A percentile compares a stretch with the other conserved stretches of the same genome.
These are phyloP conservation scores for Vigna reflexopilosa DNA, from an alignment of 306 rosid species.

Conservation along the genomic window DNA sequence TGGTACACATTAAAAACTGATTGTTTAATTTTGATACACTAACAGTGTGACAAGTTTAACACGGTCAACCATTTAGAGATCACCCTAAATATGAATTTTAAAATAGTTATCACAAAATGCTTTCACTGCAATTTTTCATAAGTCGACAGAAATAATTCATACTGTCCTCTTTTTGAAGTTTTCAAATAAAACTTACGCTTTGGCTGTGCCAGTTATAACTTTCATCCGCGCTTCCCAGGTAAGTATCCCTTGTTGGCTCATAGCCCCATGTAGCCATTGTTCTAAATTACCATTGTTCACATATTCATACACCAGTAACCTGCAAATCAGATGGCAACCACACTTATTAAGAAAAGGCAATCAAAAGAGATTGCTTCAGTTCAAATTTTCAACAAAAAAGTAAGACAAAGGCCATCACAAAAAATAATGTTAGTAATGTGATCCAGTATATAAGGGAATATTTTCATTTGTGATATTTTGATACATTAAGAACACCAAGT, in stretches of 20 bases:
- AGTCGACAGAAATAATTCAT: neutral
- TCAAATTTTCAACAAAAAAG: neutral
- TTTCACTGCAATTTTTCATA: conserved; percentile 10
- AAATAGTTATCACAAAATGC: neutral
- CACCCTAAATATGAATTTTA: neutral
- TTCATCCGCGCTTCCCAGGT: conserved; percentile 97
- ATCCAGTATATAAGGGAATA: neutral
- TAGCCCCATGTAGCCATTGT: conserved; percentile 93
- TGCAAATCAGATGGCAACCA: conserved; percentile 43
- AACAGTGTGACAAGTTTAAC: neutral
- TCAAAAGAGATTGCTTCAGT: neutral
- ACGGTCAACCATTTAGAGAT: neutral
- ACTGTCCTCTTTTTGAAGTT: neutral
- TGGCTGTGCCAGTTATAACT: conserved; percentile 89
- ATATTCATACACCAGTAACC: conserved; percentile 96
- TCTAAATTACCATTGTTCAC: conserved; percentile 96
- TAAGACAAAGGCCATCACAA: neutral
- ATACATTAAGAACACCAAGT: conserved; percentile 24
- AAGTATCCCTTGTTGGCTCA: conserved; percentile 75
- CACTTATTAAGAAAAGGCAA: neutral
- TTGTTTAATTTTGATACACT: neutral
- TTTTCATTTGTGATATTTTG: conserved; percentile 7
- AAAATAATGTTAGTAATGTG: conserved; percentile 3
- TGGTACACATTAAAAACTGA: neutral
- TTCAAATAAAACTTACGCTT: conserved; percentile 77